phyloP scores from a whole-genome alignment of 495 filamentous ascomycete species.

The Annulohypoxylon nitens region DNA sequence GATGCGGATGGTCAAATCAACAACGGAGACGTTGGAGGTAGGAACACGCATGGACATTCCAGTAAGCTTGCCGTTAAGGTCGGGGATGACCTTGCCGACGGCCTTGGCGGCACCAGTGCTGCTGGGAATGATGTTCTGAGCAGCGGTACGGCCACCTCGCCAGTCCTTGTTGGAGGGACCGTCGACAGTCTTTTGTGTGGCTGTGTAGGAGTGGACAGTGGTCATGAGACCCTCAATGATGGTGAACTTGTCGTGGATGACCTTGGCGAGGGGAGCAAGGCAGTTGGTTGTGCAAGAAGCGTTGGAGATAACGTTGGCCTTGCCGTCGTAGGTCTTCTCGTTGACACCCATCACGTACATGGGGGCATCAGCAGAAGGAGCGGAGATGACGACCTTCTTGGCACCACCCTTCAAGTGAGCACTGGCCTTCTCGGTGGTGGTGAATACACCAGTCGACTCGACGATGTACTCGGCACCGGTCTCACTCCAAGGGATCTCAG shows the following conservation, averaged over 20 bases:
- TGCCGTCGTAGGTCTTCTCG: conserved; percentile 88
- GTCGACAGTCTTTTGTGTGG: conserved; percentile 99
- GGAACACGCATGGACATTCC: conserved; percentile 99
- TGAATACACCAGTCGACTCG: conserved; percentile 99
- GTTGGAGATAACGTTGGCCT: conserved; percentile 95
- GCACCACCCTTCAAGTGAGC: conserved; percentile 98
- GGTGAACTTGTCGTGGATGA: conserved; percentile 96
- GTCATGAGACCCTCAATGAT: conserved; percentile 99
- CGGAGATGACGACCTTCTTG: conserved; percentile 99
- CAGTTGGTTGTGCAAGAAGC: conserved; percentile 99
- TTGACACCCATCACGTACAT: conserved; percentile 99
- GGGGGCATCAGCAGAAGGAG: conserved; percentile 97
- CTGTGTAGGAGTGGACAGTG: conserved; percentile 99
- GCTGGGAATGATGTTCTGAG: conserved; percentile 99
- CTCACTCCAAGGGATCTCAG: conserved; percentile 89
- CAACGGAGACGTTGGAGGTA: conserved; percentile 98
- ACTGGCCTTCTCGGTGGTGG: conserved; percentile 94
- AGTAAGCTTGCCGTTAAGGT: conserved; percentile 98
- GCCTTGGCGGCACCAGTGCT: conserved; percentile 99
- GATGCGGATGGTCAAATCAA: conserved; percentile 93
- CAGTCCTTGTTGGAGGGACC: conserved; percentile 98
- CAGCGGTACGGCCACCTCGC: conserved; percentile 97
- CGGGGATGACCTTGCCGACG: conserved; percentile 98
- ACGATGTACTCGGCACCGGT: conserved; percentile 95
- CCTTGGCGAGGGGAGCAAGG: conserved; percentile 98